Evolutionary conservation across 2,329 filamentous ascomycete species (phyloP).

Genomic region (Teratosphaeria epicoccoides): DNA sequence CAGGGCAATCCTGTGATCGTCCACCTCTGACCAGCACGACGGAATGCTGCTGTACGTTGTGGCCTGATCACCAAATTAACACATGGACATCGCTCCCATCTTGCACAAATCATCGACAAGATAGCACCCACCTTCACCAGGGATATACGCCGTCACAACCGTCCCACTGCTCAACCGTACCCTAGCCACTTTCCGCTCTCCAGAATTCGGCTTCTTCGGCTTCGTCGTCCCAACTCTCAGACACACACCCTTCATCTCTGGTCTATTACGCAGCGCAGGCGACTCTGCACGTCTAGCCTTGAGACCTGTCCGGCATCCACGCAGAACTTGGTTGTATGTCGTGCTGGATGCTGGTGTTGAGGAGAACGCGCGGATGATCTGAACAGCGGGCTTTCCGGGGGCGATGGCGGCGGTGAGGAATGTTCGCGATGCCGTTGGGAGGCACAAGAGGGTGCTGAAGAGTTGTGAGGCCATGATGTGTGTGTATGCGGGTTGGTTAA

Average conservation of each 20-base stretch:
- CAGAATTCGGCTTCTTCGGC: constrained; percentile 98
- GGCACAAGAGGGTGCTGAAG: constrained; percentile 30
- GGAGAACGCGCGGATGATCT: constrained; percentile 28
- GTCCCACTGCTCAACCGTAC: constrained; percentile 79
- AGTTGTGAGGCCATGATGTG: constrained; percentile 29
- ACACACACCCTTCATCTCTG: constrained; percentile 90
- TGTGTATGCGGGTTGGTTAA: not conserved
- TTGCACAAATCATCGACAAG: not conserved
- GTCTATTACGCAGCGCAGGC: constrained; percentile 65
- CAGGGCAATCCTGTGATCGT: constrained; percentile 90
- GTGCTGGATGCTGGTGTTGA: constrained; percentile 29
- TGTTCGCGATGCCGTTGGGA: constrained; percentile 18
- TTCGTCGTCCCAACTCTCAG: constrained; percentile 86
- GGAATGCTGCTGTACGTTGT: constrained; percentile 98
- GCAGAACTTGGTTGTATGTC: constrained; percentile 41
- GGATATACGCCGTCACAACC: constrained; percentile 86
- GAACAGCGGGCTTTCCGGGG: constrained; percentile 10
- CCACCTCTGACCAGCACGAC: constrained; percentile 94
- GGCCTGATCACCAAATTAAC: constrained; percentile 40
- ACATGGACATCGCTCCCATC: not conserved
- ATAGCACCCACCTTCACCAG: constrained; percentile 60
- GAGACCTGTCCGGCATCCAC: constrained; percentile 69
- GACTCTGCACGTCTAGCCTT: constrained; percentile 77
- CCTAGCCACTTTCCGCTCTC: constrained; percentile 89
- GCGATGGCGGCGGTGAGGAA: constrained; percentile 14